phyloP scores from a whole-genome alignment of 2,329 filamentous ascomycete genomes.

The Cadophora gregata region DNA sequence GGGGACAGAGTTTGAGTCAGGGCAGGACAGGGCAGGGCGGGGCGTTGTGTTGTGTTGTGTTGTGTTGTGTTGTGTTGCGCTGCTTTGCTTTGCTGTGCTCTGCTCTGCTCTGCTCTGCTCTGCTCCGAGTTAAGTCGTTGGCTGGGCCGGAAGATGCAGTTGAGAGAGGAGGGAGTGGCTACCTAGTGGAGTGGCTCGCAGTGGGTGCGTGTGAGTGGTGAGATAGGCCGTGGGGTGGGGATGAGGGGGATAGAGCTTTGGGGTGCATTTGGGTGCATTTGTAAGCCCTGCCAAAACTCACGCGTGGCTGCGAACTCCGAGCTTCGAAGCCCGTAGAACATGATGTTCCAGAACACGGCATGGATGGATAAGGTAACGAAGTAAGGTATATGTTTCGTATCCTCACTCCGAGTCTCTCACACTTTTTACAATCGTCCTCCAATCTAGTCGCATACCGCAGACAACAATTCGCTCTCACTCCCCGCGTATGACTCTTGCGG shows the following conservation, averaged over 20 bases:
- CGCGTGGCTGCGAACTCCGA: not conserved
- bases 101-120: no score
- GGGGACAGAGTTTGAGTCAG: not conserved
- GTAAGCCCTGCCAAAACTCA: not conserved
- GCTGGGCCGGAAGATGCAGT: not conserved
- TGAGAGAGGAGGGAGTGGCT: not conserved
- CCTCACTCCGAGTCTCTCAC: no score
- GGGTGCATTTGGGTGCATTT: constrained; percentile 2
- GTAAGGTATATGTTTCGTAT: no score
- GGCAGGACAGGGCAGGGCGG: no score
- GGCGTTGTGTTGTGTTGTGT: no score
- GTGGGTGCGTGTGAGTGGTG: no score
- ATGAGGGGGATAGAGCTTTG: not conserved
- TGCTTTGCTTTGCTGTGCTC: no score
- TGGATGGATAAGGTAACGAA: no score
- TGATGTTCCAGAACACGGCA: constrained; percentile 5
- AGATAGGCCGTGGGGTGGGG: not conserved
- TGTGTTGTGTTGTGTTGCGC: no score
- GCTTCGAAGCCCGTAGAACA: constrained; percentile 12
- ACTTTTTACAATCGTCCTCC: not conserved
- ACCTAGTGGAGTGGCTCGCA: no score
- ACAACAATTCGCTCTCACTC: not conserved
- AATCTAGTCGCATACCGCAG: not conserved
- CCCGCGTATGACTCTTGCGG: constrained; percentile 25
- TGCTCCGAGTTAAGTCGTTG: not conserved